phyloP scores from a whole-genome alignment of 2,329 filamentous ascomycete species.

The Hypoxylon sp. region DNA sequence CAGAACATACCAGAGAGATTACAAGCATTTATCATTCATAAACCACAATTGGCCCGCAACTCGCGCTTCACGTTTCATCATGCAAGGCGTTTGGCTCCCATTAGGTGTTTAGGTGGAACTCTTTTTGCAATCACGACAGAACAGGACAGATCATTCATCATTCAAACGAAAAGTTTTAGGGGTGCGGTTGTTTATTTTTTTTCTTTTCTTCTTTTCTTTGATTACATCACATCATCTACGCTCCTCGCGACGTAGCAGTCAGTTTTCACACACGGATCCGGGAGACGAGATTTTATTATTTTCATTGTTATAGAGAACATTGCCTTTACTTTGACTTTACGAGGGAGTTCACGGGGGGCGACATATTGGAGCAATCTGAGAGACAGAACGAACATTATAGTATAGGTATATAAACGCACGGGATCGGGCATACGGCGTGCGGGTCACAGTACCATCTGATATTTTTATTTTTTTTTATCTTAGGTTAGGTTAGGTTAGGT shows the following conservation, averaged over 20 bases:
- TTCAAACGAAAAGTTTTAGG: conserved; percentile 32
- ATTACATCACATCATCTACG: conserved; percentile 24
- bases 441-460: background rate
- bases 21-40: conserved; percentile 11
- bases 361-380: conserved; percentile 21
- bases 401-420: conserved; percentile 18
- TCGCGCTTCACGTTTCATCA: conserved; percentile 35
- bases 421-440: conserved; percentile 10
- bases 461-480: conserved; percentile 5
- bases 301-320: conserved; percentile 5
- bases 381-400: conserved; percentile 12
- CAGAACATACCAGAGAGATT: conserved; percentile 14
- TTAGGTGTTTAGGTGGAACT: conserved; percentile 28
- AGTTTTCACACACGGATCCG: conserved; percentile 5
- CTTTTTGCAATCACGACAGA: conserved; percentile 12
- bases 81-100: conserved; percentile 43
- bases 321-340: background rate
- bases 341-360: conserved; percentile 23
- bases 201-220: background rate
- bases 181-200: conserved; percentile 8
- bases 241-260: conserved; percentile 16
- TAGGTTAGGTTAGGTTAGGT: background rate
- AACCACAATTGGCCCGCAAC: conserved; percentile 30
- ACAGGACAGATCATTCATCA: conserved; percentile 15
- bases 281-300: conserved; percentile 1